Conservation (phyloP, 2,329 filamentous ascomycete species). For the Monosporascus cannonballus region DNA sequence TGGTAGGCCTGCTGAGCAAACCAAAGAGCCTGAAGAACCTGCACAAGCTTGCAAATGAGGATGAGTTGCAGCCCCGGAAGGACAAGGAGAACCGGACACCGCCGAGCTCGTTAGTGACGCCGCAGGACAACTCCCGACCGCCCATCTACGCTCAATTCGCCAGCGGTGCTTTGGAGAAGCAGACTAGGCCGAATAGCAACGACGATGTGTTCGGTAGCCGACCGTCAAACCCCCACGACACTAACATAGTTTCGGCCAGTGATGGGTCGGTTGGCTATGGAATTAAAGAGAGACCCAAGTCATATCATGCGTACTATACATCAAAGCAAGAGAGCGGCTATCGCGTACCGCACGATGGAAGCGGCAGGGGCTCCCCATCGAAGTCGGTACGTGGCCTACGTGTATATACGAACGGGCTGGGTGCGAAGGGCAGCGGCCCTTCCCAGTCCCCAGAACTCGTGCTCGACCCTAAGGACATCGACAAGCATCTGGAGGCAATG, state of each 20-base stretch:
- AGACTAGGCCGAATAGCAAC: slow-evolving; percentile 8
- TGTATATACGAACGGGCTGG: slow-evolving; percentile 32
- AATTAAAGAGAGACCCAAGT: slow-evolving; percentile 43
- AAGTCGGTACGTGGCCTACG: slow-evolving; percentile 37
- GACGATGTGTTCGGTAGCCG: slow-evolving; percentile 4
- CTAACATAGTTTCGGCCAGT: slow-evolving; percentile 11
- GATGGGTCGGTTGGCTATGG: slow-evolving; percentile 13
- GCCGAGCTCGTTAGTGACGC: slow-evolving; percentile 35
- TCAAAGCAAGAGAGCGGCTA: slow-evolving; percentile 14
- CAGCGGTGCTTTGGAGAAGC: slow-evolving; percentile 28
- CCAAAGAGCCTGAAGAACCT: slow-evolving; percentile 68
- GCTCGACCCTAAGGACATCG: slow-evolving; percentile 50
- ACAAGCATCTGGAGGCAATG: slow-evolving; percentile 54
- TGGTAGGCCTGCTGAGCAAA: slow-evolving; percentile 70
- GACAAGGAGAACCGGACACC: slow-evolving; percentile 82
- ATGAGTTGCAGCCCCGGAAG: slow-evolving; percentile 44
- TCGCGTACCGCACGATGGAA: slow-evolving; percentile 13
- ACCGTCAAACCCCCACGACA: background rate
- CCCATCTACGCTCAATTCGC: slow-evolving; percentile 79
- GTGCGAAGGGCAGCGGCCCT: slow-evolving; percentile 32
- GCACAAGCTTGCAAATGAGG: slow-evolving; percentile 44
- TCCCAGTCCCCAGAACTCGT: slow-evolving; percentile 42
- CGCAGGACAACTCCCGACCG: slow-evolving; percentile 42
- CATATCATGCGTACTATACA: slow-evolving; percentile 37
- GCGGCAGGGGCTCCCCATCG: slow-evolving; percentile 20